phyloP scores from a whole-genome alignment of 1,284 basidiomycete genomes.

The Ustilago nuda region DNA sequence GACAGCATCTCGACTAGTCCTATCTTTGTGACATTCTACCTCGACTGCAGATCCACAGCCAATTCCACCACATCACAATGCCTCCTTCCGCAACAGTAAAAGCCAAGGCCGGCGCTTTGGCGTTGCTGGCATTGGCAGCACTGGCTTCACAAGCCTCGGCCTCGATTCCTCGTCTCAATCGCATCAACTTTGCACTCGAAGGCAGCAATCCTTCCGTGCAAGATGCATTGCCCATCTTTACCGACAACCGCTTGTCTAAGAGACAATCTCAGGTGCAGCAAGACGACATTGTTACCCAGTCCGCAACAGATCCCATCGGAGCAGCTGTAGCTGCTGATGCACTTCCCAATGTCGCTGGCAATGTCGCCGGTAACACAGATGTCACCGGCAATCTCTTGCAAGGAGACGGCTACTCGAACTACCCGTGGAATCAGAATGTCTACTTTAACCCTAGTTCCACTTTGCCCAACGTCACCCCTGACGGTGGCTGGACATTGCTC shows the following conservation, averaged over 20 bases:
- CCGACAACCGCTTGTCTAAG: constrained; percentile 13
- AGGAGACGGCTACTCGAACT: constrained; percentile 41
- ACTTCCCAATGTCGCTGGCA: constrained; percentile 31
- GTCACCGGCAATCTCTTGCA: constrained; percentile 29
- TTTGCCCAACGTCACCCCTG: constrained; percentile 28
- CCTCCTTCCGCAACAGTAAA: constrained; percentile 8
- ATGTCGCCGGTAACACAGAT: constrained; percentile 29
- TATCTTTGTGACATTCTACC: neutral
- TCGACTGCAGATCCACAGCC: neutral
- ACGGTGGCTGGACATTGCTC: constrained; percentile 70
- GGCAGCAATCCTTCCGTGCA: constrained; percentile 10
- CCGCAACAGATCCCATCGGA: constrained; percentile 26
- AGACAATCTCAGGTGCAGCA: constrained; percentile 27
- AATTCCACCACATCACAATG: constrained; percentile 2
- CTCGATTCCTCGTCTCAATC: constrained; percentile 42
- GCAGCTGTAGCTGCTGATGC: constrained; percentile 34
- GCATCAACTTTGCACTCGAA: constrained; percentile 28
- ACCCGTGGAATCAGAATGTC: constrained; percentile 26
- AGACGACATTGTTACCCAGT: constrained; percentile 20
- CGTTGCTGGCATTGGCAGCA: constrained; percentile 25
- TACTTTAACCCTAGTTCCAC: constrained; percentile 27
- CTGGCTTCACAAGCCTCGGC: constrained; percentile 15
- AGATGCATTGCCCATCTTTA: constrained; percentile 20
- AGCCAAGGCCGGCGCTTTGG: constrained; percentile 22
- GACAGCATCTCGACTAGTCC: neutral